Percentiles rank a stretch among this genome's conserved stretches.
Evolutionary conservation across 768 basidiomycete genomes (phyloP).

Genomic region (Saitozyma podzolica): DNA sequence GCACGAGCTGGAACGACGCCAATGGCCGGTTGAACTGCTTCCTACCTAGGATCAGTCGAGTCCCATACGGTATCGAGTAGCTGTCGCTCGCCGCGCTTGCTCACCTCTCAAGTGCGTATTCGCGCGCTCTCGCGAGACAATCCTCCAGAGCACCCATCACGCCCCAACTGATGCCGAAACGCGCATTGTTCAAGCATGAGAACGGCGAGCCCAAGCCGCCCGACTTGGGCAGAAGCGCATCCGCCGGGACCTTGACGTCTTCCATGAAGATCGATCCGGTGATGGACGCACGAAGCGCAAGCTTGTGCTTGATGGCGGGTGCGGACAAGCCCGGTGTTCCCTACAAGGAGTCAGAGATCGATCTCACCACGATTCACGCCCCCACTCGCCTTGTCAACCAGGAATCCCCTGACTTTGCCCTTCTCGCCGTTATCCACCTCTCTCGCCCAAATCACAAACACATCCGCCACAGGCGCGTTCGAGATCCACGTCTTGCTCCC

Average conservation of each 20-base stretch:
- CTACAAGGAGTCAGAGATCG: conserved; percentile 53
- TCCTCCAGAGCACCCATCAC: conserved; percentile 95
- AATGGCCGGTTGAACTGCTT: conserved; percentile 86
- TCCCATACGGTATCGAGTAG: background rate
- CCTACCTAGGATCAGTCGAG: conserved; percentile 25
- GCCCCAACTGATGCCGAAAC: conserved; percentile 90
- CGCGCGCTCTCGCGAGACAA: conserved; percentile 72
- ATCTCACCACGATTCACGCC: too few relatives aligned
- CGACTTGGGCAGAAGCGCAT: conserved; percentile 73
- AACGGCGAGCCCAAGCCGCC: conserved; percentile 81
- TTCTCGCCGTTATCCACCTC: conserved; percentile 40
- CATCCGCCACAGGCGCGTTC: conserved; percentile 87
- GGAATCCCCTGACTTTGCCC: conserved; percentile 79
- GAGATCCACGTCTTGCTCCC: conserved; percentile 99
- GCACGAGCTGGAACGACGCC: conserved; percentile 94
- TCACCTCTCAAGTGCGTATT: conserved; percentile 79
- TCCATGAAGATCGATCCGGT: conserved; percentile 76
- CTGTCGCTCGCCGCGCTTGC: conserved; percentile 10
- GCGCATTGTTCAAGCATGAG: conserved; percentile 87
- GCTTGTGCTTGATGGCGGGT: conserved; percentile 87
- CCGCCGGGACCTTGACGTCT: conserved; percentile 72
- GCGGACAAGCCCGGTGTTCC: conserved; percentile 77
- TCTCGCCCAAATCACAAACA: conserved; percentile 90
- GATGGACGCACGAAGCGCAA: conserved; percentile 74
- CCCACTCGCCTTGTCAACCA: conserved; percentile 75